phyloP scores from a whole-genome alignment of 192 early-diverging fungal species.

The Coemansia sp. region DNA sequence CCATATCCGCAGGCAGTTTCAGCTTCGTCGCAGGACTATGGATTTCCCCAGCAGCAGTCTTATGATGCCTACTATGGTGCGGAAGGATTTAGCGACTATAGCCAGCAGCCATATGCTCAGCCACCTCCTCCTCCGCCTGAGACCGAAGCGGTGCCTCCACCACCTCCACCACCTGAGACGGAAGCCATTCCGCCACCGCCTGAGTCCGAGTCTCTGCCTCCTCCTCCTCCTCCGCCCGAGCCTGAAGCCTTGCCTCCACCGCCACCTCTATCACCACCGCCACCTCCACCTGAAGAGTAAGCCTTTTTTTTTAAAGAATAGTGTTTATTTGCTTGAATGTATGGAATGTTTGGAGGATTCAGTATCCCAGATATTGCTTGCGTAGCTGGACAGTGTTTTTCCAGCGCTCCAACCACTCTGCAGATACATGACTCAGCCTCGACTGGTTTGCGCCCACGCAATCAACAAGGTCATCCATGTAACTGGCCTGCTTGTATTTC shows the following conservation, averaged over 20 bases:
- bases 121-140: conserved; percentile 11
- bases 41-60: neutral
- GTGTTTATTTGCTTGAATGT: neutral
- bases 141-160: conserved; percentile 4
- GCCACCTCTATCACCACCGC: conserved; percentile 1
- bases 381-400: conserved; percentile 16
- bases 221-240: no score
- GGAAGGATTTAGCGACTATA: neutral
- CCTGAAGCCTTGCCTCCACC: neutral
- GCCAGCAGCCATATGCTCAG: conserved; percentile 2
- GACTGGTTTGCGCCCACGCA: neutral
- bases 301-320: neutral
- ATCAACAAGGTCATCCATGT: conserved; percentile 16
- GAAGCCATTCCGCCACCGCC: conserved; percentile 13
- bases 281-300: conserved; percentile 7
- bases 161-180: conserved; percentile 7
- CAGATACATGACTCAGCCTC: conserved; percentile 2
- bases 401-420: conserved; percentile 9
- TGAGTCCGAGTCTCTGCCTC: conserved; percentile 1
- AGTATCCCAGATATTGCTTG: conserved; percentile 9
- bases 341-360: neutral
- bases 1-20: neutral
- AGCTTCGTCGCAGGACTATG: conserved; percentile 1
- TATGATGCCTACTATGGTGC: conserved; percentile 3
- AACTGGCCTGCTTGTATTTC: conserved; percentile 22